Percentiles rank a stretch among this genome's conserved stretches.
These are phyloP conservation scores for Neoconidiobolus thromboides DNA, from an alignment of 371 early-diverging fungal species.

Conservation along the genomic window DNA sequence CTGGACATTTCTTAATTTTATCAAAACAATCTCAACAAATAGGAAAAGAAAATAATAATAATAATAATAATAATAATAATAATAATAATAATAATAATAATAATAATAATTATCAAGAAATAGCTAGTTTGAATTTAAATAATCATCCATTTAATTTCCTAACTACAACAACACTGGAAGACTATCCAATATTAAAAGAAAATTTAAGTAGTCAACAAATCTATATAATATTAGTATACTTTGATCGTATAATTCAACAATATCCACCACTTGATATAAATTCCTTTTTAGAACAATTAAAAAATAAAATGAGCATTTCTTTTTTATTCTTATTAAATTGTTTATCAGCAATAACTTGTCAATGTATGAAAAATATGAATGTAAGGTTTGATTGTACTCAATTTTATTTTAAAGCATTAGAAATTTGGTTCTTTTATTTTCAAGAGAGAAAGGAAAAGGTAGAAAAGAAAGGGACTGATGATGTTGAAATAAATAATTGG, in stretches of 20 bases:
- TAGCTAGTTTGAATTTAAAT: neutral
- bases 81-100: too few relatives aligned
- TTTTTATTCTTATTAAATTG: neutral
- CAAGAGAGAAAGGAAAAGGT: too few relatives aligned
- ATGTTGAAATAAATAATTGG: constrained; percentile 2
- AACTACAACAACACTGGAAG: neutral
- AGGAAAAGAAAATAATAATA: too few relatives aligned
- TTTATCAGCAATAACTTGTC: constrained; percentile 1
- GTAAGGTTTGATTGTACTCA: constrained; percentile 3
- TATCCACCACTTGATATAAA: neutral
- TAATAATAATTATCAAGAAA: too few relatives aligned
- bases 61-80: too few relatives aligned
- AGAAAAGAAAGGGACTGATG: neutral
- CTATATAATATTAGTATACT: constrained; percentile 1
- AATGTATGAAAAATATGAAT: neutral
- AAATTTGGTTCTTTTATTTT: neutral
- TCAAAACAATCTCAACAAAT: neutral
- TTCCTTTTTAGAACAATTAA: neutral
- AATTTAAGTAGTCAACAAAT: constrained; percentile 4
- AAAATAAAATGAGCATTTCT: neutral
- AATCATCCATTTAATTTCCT: neutral
- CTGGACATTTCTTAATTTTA: neutral
- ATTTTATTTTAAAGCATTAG: constrained; percentile 3
- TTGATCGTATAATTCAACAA: neutral
- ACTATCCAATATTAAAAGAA: neutral